phyloP scores from a whole-genome alignment of 2,329 filamentous ascomycete genomes.

The Seiridium cupressi region DNA sequence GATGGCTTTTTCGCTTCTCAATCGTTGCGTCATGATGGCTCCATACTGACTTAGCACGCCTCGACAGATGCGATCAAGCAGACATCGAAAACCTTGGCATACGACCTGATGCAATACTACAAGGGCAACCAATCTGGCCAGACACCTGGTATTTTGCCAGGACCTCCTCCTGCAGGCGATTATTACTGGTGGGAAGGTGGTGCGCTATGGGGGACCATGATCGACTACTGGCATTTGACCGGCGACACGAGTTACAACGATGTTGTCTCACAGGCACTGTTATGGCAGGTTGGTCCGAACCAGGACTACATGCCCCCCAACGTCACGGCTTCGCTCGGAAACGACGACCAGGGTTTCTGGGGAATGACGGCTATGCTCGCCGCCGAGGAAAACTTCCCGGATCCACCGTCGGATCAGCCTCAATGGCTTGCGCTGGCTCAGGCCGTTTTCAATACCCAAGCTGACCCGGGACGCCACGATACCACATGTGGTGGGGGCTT shows the following conservation, averaged over 20 bases:
- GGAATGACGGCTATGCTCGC: conserved; percentile 62
- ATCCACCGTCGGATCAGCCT: conserved; percentile 46
- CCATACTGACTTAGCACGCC: neutral
- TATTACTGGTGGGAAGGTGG: conserved; percentile 35
- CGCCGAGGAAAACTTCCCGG: conserved; percentile 60
- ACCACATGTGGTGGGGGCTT: conserved; percentile 59
- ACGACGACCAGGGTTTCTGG: conserved; percentile 64
- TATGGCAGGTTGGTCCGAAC: conserved; percentile 43
- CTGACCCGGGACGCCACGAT: conserved; percentile 54
- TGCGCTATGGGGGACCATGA: conserved; percentile 30
- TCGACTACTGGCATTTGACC: conserved; percentile 48
- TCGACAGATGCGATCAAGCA: conserved; percentile 52
- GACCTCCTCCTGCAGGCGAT: conserved; percentile 28
- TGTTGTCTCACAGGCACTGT: conserved; percentile 42
- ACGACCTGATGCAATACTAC: conserved; percentile 29
- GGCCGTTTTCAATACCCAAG: conserved; percentile 64
- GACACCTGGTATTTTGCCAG: conserved; percentile 29
- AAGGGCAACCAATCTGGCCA: conserved; percentile 29
- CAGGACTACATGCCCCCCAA: conserved; percentile 47
- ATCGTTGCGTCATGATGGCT: neutral
- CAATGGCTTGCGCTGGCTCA: conserved; percentile 65
- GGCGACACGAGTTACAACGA: conserved; percentile 50
- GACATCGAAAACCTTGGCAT: conserved; percentile 24
- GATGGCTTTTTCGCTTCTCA: neutral
- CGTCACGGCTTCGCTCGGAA: conserved; percentile 40